These are phyloP conservation scores for Cucurbita maxima DNA, from an alignment of 306 rosid species.

Conservation along the genomic window DNA sequence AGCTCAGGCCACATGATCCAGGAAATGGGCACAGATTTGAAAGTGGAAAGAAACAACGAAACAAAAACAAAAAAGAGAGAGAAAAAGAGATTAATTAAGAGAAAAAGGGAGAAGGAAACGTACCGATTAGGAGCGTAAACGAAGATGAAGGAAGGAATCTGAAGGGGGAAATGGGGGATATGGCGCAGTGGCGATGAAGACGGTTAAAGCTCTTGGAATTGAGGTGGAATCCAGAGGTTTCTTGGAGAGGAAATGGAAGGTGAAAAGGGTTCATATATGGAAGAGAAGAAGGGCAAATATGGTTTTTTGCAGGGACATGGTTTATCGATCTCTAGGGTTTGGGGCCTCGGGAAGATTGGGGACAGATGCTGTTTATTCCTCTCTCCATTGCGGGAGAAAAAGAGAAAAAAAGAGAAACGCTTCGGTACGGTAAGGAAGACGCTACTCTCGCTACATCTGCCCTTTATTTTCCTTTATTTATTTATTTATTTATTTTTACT, in stretches of 20 bases:
- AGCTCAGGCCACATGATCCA: slow-evolving; percentile 13
- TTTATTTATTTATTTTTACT: too few species aligned
- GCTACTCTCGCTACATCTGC: background rate
- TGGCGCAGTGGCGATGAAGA: too few species aligned
- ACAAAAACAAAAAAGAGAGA: background rate
- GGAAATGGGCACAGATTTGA: background rate
- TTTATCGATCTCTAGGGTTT: background rate
- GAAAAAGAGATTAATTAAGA: slow-evolving; percentile 2
- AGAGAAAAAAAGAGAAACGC: background rate
- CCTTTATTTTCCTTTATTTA: too few species aligned
- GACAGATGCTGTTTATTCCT: slow-evolving; percentile 3
- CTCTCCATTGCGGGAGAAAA: background rate
- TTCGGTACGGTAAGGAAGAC: background rate
- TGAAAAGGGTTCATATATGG: background rate
- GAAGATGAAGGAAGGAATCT: slow-evolving; percentile 9
- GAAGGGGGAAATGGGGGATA: background rate
- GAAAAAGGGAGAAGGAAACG: slow-evolving; percentile 5
- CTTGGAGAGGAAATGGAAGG: background rate
- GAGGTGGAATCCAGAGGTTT: background rate
- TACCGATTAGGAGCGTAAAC: slow-evolving; percentile 12
- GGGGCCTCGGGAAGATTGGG: background rate
- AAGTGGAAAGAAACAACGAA: background rate
- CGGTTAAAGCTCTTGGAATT: background rate
- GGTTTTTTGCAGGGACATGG: background rate
- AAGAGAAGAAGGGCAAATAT: background rate